phyloP scores from a whole-genome alignment of 2,329 filamentous ascomycete species.

The Ophiocordyceps camponoti-rufipedis region DNA sequence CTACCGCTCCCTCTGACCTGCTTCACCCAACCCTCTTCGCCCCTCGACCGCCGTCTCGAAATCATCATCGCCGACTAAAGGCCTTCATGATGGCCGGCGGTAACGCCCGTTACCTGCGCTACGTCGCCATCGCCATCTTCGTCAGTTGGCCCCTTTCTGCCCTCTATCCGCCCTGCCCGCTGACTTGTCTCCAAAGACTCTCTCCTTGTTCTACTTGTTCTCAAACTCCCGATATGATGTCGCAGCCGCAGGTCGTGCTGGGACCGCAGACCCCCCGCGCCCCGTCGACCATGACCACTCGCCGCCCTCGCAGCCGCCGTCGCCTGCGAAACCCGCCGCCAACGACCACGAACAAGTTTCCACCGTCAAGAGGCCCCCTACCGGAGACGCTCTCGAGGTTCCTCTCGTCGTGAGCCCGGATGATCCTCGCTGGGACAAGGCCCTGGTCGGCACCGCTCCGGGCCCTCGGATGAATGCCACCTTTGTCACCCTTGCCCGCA shows the following conservation, averaged over 20 bases:
- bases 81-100: slow-evolving; percentile 40
- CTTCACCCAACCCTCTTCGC: neutral
- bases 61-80: neutral
- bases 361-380: slow-evolving; percentile 7
- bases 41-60: neutral
- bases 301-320: slow-evolving; percentile 4
- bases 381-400: slow-evolving; percentile 15
- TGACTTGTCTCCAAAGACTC: slow-evolving; percentile 25
- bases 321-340: slow-evolving; percentile 6
- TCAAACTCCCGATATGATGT: slow-evolving; percentile 36
- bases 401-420: slow-evolving; percentile 34
- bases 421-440: slow-evolving; percentile 32
- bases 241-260: slow-evolving; percentile 8
- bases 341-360: slow-evolving; percentile 8
- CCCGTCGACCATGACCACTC: neutral
- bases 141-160: slow-evolving; percentile 32
- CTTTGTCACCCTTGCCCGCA: slow-evolving; percentile 88
- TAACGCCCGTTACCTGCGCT: slow-evolving; percentile 57
- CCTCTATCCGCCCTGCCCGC: neutral
- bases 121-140: slow-evolving; percentile 66
- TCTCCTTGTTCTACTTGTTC: slow-evolving; percentile 69
- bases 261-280: neutral
- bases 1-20: neutral
- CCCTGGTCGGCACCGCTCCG: slow-evolving; percentile 32
- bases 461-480: slow-evolving; percentile 86